Conservation (phyloP, 2,329 filamentous ascomycete genomes). For the Curvularia eragrostidis region DNA sequence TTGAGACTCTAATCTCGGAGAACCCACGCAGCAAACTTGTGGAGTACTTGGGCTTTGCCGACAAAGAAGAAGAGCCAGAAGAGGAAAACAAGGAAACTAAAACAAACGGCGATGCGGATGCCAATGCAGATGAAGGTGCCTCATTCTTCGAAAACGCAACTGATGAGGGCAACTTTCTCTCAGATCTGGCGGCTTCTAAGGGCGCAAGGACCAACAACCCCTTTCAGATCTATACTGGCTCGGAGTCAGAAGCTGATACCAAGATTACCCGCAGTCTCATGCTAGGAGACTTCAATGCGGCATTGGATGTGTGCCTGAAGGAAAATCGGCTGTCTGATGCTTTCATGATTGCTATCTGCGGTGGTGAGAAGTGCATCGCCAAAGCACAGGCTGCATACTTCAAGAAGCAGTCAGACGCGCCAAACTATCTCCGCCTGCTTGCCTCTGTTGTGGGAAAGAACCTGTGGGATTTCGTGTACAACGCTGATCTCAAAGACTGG, state of each 20-base stretch:
- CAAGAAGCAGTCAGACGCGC: constrained; percentile 77
- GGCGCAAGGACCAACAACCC: constrained; percentile 92
- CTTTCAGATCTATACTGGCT: constrained; percentile 85
- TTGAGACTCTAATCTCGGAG: constrained; percentile 83
- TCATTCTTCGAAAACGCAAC: constrained; percentile 80
- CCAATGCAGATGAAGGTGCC: constrained; percentile 57
- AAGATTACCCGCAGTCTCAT: constrained; percentile 86
- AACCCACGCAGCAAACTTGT: constrained; percentile 87
- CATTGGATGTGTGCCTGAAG: constrained; percentile 84
- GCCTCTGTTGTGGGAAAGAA: constrained; percentile 95
- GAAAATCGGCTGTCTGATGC: constrained; percentile 93
- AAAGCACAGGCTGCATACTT: constrained; percentile 94
- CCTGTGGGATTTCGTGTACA: constrained; percentile 97
- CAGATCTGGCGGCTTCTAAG: constrained; percentile 84
- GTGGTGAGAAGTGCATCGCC: constrained; percentile 89
- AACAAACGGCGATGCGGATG: constrained; percentile 50
- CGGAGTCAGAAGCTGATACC: constrained; percentile 84
- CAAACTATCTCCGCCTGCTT: constrained; percentile 90
- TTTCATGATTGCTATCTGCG: constrained; percentile 97
- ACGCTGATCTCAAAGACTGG: constrained; percentile 91
- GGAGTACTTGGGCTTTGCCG: constrained; percentile 86
- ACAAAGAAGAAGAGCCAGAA: constrained; percentile 53
- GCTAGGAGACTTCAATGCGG: constrained; percentile 88
- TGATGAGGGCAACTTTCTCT: constrained; percentile 82
- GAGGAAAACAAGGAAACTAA: constrained; percentile 47